Percentiles rank a stretch among this genome's conserved stretches.
Evolutionary conservation across 192 early-diverging fungal species (phyloP).

Genomic region (Backusella parvicylindrica): DNA sequence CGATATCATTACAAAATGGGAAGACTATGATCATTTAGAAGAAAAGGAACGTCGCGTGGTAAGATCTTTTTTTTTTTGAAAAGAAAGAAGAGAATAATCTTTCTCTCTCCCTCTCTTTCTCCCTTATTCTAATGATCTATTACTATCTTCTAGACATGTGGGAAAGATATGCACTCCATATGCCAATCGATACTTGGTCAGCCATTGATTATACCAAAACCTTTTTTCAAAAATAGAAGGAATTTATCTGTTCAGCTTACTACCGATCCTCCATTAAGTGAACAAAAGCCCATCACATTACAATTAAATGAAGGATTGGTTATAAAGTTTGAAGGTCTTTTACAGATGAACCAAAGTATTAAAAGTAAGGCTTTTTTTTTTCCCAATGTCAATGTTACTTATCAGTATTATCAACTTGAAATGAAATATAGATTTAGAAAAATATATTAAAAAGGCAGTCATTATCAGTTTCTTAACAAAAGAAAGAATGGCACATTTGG

Average conservation of each 20-base stretch:
- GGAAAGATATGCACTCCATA: not conserved
- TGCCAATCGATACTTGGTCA: not conserved
- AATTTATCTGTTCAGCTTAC: slow-evolving; percentile 22
- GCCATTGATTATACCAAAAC: slow-evolving; percentile 16
- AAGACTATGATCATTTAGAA: slow-evolving; percentile 2
- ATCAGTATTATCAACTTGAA: too few species aligned
- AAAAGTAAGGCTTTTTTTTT: not conserved
- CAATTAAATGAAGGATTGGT: slow-evolving; percentile 15
- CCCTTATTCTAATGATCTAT: not conserved
- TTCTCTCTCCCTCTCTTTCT: not conserved
- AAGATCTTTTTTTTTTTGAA: not conserved
- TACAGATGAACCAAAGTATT: not conserved
- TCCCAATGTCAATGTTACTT: not conserved
- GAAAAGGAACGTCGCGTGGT: not conserved
- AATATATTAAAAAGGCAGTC: slow-evolving; percentile 6
- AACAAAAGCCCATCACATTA: slow-evolving; percentile 10
- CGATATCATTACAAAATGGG: slow-evolving; percentile 5
- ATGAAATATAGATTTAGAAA: not conserved
- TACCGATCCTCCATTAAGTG: slow-evolving; percentile 13
- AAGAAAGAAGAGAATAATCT: not conserved
- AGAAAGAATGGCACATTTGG: slow-evolving; percentile 12
- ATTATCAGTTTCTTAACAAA: slow-evolving; percentile 23
- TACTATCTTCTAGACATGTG: not conserved
- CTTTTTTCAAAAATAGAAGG: slow-evolving; percentile 16
- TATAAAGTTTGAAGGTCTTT: slow-evolving; percentile 22